phyloP scores from a whole-genome alignment of 495 filamentous ascomycete genomes.

The Hamigera avellanea region DNA sequence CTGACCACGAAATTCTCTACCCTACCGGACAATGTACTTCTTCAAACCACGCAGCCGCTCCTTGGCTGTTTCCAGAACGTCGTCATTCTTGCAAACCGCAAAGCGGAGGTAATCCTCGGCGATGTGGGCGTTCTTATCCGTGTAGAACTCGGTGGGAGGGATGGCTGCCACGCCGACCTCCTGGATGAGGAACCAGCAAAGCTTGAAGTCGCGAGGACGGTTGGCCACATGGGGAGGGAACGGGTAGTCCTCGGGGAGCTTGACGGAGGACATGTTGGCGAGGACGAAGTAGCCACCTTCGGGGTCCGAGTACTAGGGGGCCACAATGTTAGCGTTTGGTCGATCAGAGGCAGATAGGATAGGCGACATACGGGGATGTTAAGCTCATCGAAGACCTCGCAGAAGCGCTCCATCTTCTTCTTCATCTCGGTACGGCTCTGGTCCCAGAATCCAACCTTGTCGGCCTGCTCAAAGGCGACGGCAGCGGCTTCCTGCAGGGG shows the following conservation, averaged over 20 bases:
- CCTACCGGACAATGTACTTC: constrained; percentile 50
- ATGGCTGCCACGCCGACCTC: constrained; percentile 94
- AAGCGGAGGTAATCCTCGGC: constrained; percentile 90
- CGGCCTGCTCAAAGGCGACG: constrained; percentile 86
- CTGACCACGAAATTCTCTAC: no score
- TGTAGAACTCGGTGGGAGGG: constrained; percentile 95
- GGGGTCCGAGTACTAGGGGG: constrained; percentile 62
- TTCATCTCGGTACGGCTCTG: constrained; percentile 74
- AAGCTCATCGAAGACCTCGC: constrained; percentile 78
- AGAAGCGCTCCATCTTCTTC: constrained; percentile 77
- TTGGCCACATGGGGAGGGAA: constrained; percentile 82
- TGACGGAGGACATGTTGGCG: constrained; percentile 78
- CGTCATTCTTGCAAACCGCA: constrained; percentile 93
- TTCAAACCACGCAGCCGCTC: constrained; percentile 76
- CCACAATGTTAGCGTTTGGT: neutral
- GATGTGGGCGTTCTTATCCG: constrained; percentile 64
- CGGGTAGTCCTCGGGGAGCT: constrained; percentile 65
- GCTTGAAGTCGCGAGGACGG: constrained; percentile 82
- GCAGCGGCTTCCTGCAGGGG: constrained; percentile 95
- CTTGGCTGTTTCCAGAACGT: constrained; percentile 81
- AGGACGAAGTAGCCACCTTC: constrained; percentile 97
- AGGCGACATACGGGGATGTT: constrained; percentile 49
- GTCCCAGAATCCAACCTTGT: constrained; percentile 82
- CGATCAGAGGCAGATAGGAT: neutral
- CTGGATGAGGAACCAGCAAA: constrained; percentile 92